Evolutionary conservation across 2,329 filamentous ascomycete species (phyloP).

Genomic region (Diaporthe ilicicola): DNA sequence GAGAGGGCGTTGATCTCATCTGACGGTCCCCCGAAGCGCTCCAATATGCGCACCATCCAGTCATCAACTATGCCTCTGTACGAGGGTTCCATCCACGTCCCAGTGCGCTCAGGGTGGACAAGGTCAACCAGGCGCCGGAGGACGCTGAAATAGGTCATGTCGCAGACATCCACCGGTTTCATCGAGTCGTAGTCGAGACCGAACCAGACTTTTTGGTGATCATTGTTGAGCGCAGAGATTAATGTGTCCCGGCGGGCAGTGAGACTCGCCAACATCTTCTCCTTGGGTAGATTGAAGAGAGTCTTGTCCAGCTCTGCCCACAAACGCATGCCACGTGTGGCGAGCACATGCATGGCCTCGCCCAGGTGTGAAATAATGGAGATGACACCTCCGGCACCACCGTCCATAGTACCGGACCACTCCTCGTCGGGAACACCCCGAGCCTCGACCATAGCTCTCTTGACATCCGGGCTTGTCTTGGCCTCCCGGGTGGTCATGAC

Average conservation of each 20-base stretch:
- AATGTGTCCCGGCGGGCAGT: slow-evolving; percentile 53
- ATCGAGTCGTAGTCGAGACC: slow-evolving; percentile 49
- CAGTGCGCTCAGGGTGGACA: slow-evolving; percentile 54
- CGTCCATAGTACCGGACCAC: slow-evolving; percentile 53
- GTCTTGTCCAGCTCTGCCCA: slow-evolving; percentile 48
- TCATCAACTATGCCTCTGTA: slow-evolving; percentile 36
- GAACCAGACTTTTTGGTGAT: slow-evolving; percentile 59
- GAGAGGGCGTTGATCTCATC: slow-evolving; percentile 57
- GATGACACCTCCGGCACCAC: slow-evolving; percentile 39
- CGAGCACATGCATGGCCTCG: slow-evolving; percentile 49
- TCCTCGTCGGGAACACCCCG: slow-evolving; percentile 51
- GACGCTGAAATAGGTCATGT: slow-evolving; percentile 58
- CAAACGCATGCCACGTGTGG: slow-evolving; percentile 46
- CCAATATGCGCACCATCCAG: slow-evolving; percentile 38
- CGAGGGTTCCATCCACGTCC: slow-evolving; percentile 52
- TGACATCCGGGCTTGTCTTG: slow-evolving; percentile 51
- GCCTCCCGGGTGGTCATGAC: slow-evolving; percentile 57
- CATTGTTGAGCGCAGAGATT: slow-evolving; percentile 54
- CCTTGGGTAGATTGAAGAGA: slow-evolving; percentile 40
- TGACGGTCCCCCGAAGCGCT: slow-evolving; percentile 25
- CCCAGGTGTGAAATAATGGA: slow-evolving; percentile 47
- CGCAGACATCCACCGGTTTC: slow-evolving; percentile 52
- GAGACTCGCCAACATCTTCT: slow-evolving; percentile 50
- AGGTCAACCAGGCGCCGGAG: slow-evolving; percentile 54
- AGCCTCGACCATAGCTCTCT: slow-evolving; percentile 53